phyloP scores from a whole-genome alignment of 371 early-diverging fungal species.

The Lichtheimia corymbifera region DNA sequence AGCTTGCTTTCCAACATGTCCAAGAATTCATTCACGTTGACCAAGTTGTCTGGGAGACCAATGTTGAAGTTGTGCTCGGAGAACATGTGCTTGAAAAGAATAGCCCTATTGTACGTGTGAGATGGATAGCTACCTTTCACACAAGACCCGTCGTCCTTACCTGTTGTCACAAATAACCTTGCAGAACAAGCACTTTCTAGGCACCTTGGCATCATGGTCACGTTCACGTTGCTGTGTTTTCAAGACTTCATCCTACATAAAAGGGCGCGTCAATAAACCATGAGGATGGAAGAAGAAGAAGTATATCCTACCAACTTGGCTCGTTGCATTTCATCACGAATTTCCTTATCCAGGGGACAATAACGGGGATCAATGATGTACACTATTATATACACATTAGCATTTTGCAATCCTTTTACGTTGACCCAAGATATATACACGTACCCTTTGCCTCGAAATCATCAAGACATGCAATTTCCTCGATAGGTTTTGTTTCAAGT shows the following conservation, averaged over 20 bases:
- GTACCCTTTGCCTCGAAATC: conserved; percentile 1
- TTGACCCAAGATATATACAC: background rate
- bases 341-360: conserved; percentile 61
- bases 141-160: background rate
- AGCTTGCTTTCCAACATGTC: conserved; percentile 78
- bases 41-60: conserved; percentile 92
- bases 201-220: conserved; percentile 61
- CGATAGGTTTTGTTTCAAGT: conserved; percentile 21
- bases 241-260: conserved; percentile 67
- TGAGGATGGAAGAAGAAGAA: background rate
- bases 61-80: conserved; percentile 92
- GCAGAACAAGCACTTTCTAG: conserved; percentile 93
- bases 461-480: conserved; percentile 6
- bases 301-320: conserved; percentile 58
- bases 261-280: background rate
- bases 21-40: conserved; percentile 84
- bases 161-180: conserved; percentile 63
- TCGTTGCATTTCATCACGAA: conserved; percentile 75
- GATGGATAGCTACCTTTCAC: background rate
- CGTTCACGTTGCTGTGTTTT: conserved; percentile 81
- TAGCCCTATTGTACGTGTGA: conserved; percentile 28
- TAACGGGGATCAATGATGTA: conserved; percentile 68
- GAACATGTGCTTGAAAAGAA: conserved; percentile 89
- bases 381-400: conserved; percentile 22
- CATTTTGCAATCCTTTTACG: background rate